A percentile compares a stretch with the other conserved stretches of the same genome.
These are phyloP conservation scores for Yamadazyma atlantica DNA, from an alignment of 1,139 yeast species.

Conservation along the genomic window DNA sequence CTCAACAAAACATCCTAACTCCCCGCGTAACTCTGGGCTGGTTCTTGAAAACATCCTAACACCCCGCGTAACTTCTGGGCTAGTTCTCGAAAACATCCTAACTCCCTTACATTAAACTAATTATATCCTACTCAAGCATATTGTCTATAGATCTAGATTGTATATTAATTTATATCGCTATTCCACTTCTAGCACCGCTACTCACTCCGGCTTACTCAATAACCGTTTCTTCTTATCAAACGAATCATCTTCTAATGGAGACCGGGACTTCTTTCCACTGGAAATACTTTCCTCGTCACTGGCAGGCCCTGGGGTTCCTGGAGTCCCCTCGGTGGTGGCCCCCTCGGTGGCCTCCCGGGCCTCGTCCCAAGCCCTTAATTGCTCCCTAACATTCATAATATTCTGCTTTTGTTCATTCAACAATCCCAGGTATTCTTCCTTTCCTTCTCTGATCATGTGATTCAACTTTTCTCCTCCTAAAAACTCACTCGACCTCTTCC, in stretches of 20 bases:
- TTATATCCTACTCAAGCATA: not conserved
- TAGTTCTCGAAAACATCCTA: too few species aligned
- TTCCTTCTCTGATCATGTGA: slow-evolving; percentile 25
- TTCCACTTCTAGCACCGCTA: too few species aligned
- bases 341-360: slow-evolving; percentile 10
- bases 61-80: too few species aligned
- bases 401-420: slow-evolving; percentile 14
- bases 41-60: too few species aligned
- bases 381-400: too few species aligned
- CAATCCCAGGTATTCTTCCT: slow-evolving; percentile 16
- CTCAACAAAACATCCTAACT: too few species aligned
- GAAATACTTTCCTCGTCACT: slow-evolving; percentile 18
- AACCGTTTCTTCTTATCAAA: slow-evolving; percentile 13
- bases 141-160: not conserved
- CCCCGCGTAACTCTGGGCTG: too few species aligned
- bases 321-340: too few species aligned
- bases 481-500: slow-evolving; percentile 46
- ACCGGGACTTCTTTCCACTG: slow-evolving; percentile 20
- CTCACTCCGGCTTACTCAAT: too few species aligned
- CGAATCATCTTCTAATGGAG: slow-evolving; percentile 16
- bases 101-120: too few species aligned
- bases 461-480: slow-evolving; percentile 40
- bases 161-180: not conserved
- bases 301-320: too few species aligned
- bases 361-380: too few species aligned